phyloP scores from a whole-genome alignment of 306 rosid species.

The Crotalaria pallida region DNA sequence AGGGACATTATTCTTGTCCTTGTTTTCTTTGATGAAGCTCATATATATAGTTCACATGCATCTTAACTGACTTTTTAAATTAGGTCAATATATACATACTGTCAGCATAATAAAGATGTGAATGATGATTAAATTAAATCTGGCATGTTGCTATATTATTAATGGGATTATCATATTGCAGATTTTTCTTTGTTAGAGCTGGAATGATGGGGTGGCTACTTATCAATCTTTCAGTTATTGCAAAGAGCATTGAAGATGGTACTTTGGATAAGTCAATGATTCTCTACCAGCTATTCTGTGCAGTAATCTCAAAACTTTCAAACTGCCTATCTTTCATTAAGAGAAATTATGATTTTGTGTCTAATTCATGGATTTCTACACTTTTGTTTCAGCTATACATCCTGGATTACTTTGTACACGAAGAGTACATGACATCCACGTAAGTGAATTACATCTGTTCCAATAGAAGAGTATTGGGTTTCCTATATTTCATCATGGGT shows the following conservation, averaged over 20 bases:
- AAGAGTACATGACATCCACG: constrained; percentile 99
- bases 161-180: constrained; percentile 32
- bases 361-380: constrained; percentile 9
- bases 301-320: constrained; percentile 49
- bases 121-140: constrained; percentile 16
- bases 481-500: constrained; percentile 1
- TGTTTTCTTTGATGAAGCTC: not conserved
- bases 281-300: constrained; percentile 78
- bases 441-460: constrained; percentile 40
- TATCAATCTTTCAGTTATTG: no score
- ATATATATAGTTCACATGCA: not conserved
- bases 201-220: constrained; percentile 97
- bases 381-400: constrained; percentile 65
- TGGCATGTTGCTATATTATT: constrained; percentile 4
- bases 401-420: constrained; percentile 84
- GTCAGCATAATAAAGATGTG: not conserved
- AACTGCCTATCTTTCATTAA: not conserved
- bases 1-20: not conserved
- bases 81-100: not conserved
- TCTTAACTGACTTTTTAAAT: constrained; percentile 7
- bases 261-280: constrained; percentile 69
- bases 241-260: constrained; percentile 23
- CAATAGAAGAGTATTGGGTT: not conserved
- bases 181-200: constrained; percentile 98
- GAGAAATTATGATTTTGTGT: not conserved